phyloP scores from a whole-genome alignment of 768 basidiomycete genomes.

The Phylloporus sp. region DNA sequence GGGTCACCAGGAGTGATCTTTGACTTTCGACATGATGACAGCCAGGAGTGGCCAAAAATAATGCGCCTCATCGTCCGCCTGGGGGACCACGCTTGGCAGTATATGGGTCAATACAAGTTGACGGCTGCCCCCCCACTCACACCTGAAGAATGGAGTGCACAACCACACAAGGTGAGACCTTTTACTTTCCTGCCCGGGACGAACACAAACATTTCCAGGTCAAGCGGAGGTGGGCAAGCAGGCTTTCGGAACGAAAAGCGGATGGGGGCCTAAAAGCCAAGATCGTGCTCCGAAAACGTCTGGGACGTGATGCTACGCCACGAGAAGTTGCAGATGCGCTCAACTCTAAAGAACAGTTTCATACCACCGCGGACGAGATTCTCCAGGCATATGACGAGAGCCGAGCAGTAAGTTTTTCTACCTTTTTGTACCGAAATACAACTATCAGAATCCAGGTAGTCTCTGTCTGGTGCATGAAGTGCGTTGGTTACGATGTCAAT shows the following conservation, averaged over 20 bases:
- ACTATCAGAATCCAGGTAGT: slow-evolving; percentile 1
- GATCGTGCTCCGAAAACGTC: slow-evolving; percentile 9
- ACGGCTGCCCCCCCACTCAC: slow-evolving; percentile 5
- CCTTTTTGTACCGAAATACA: neutral
- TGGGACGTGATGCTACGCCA: slow-evolving; percentile 3
- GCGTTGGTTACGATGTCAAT: slow-evolving; percentile 10
- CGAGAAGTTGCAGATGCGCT: slow-evolving; percentile 5
- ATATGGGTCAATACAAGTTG: slow-evolving; percentile 16
- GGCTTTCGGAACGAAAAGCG: neutral
- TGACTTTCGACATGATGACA: slow-evolving; percentile 6
- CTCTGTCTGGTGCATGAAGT: slow-evolving; percentile 6
- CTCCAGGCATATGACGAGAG: slow-evolving; percentile 4
- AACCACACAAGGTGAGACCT: slow-evolving; percentile 1
- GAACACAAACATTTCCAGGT: slow-evolving; percentile 2
- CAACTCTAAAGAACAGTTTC: neutral
- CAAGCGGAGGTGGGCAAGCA: slow-evolving; percentile 8
- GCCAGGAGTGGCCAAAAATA: slow-evolving; percentile 8
- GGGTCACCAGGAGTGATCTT: slow-evolving; percentile 13
- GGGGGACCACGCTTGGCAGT: slow-evolving; percentile 4
- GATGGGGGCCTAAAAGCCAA: neutral
- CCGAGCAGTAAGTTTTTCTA: neutral
- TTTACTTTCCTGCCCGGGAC: neutral
- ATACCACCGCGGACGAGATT: neutral
- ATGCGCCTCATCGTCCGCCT: slow-evolving; percentile 13
- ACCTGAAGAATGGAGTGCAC: slow-evolving; percentile 5